These are phyloP conservation scores for Cornus controversa DNA, from an alignment of 148 eudicot species.

Conservation along the genomic window DNA sequence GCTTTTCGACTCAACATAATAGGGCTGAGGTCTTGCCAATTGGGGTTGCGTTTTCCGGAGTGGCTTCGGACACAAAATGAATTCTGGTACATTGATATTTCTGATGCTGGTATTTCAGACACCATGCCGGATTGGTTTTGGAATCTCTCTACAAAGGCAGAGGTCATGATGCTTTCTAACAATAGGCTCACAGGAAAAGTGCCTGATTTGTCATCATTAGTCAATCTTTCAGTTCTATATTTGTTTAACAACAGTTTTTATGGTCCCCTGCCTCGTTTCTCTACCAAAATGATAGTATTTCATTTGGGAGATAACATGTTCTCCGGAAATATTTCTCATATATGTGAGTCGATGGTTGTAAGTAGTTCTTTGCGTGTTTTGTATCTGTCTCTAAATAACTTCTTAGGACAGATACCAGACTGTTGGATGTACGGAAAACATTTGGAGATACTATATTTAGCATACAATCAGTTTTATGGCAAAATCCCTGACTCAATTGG, in stretches of 20 bases:
- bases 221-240: neutral
- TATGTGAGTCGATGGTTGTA: neutral
- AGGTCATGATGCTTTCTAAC: neutral
- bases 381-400: neutral
- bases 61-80: constrained; percentile 1
- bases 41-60: constrained; percentile 1
- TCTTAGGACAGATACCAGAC: neutral
- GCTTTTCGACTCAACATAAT: neutral
- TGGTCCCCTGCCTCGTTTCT: constrained; percentile 8
- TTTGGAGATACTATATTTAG: neutral
- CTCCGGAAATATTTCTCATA: neutral
- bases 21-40: neutral
- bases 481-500: neutral
- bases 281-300: neutral
- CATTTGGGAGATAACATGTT: neutral
- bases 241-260: neutral
- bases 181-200: neutral
- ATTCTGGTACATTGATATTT: neutral
- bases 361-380: neutral
- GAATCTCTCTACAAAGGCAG: neutral
- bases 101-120: neutral
- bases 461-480: neutral
- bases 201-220: neutral
- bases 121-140: constrained; percentile 3
- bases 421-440: neutral